Conservation (phyloP, 192 early-diverging fungal species). For the Coemansia sp. region DNA sequence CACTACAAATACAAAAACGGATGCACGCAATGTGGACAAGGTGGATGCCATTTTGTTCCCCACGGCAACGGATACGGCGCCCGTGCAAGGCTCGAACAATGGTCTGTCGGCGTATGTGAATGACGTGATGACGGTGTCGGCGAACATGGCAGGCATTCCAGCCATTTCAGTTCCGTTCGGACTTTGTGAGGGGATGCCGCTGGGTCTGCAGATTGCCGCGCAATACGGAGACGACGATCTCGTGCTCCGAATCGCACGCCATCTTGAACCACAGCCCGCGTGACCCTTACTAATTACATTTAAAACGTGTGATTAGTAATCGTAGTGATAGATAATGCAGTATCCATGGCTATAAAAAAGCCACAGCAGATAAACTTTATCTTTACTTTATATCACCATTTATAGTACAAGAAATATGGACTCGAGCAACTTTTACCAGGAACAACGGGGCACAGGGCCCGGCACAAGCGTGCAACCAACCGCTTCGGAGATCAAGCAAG, state of each 20-base stretch:
- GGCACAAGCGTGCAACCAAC: slow-evolving; percentile 42
- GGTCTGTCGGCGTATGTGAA: slow-evolving; percentile 66
- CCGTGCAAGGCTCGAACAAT: slow-evolving; percentile 13
- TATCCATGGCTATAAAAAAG: not conserved
- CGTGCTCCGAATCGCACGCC: slow-evolving; percentile 27
- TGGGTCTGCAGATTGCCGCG: slow-evolving; percentile 83
- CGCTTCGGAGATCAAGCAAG: slow-evolving; percentile 33
- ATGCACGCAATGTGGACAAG: slow-evolving; percentile 3
- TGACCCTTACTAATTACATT: not conserved
- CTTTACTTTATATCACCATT: not conserved
- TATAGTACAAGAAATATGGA: not conserved
- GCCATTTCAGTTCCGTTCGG: slow-evolving; percentile 68
- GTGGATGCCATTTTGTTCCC: slow-evolving; percentile 84
- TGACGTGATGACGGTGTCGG: slow-evolving; percentile 89
- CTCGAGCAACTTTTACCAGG: slow-evolving; percentile 29
- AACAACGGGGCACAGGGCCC: slow-evolving; percentile 27
- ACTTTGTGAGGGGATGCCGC: slow-evolving; percentile 57
- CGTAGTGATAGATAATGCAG: not conserved
- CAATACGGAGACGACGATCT: slow-evolving; percentile 81
- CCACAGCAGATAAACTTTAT: not conserved
- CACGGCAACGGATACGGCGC: slow-evolving; percentile 72
- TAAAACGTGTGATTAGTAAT: not conserved
- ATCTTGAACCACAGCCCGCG: not conserved
- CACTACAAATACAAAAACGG: not conserved
- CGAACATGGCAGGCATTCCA: slow-evolving; percentile 81